Conservation (phyloP, 225 moss, liverwort and hornwort genomes). For the Marchantia polymorpha region DNA sequence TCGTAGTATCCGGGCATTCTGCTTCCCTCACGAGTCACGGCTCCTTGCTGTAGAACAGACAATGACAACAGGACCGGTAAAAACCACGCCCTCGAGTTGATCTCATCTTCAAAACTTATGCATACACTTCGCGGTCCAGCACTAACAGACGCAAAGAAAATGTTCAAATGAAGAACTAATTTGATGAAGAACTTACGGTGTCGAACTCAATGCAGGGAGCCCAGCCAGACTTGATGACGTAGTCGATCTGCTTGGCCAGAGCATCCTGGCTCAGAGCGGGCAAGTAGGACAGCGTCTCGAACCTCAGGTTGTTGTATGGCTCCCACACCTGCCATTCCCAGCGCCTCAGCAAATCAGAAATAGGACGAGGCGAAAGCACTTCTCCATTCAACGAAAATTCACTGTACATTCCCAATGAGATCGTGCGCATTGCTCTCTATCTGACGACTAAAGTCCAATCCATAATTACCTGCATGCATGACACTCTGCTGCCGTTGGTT, state of each 20-base stretch:
- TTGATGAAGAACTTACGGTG: no score
- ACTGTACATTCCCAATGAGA: neutral
- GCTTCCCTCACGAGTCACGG: no score
- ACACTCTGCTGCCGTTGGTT: conserved; percentile 39
- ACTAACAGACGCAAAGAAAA: neutral
- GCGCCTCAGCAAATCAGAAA: neutral
- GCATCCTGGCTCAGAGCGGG: no score
- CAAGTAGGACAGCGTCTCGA: conserved; percentile 43
- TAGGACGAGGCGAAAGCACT: neutral
- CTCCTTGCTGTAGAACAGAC: no score
- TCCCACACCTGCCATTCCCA: conserved; percentile 28
- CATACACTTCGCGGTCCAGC: neutral
- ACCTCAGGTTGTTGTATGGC: conserved; percentile 34
- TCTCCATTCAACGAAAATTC: neutral
- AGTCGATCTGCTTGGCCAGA: no score
- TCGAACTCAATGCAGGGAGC: no score
- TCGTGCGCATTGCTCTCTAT: neutral
- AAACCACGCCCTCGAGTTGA: neutral
- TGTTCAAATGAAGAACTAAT: neutral
- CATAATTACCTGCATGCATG: conserved; percentile 19
- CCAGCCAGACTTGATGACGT: no score
- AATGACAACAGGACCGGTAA: neutral
- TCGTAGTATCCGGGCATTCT: conserved; percentile 53
- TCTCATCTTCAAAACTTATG: neutral
- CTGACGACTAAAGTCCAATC: neutral